Percentiles rank a stretch among this genome's conserved stretches.
Conservation (phyloP, 2,329 filamentous ascomycete genomes). For the Thelonectria rubi region DNA sequence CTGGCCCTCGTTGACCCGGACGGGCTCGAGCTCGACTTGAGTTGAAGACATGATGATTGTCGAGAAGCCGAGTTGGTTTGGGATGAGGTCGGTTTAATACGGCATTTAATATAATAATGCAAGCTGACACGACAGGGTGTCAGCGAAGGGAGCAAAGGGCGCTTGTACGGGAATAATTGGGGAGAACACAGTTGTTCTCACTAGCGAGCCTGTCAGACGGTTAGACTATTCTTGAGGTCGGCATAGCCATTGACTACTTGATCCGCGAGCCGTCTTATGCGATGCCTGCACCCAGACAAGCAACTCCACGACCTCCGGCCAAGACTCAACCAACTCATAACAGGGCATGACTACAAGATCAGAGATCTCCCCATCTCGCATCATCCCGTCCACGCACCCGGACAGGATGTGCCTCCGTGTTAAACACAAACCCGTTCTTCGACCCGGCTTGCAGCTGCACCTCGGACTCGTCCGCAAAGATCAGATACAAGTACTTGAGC, state of each 20-base stretch:
- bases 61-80: too few species aligned
- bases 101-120: not conserved
- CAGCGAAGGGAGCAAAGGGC: not conserved
- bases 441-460: conserved; percentile 59
- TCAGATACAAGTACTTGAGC: conserved; percentile 84
- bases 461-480: conserved; percentile 68
- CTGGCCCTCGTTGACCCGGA: not conserved
- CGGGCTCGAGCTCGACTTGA: conserved; percentile 11
- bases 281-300: too few species aligned
- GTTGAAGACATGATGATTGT: conserved; percentile 10
- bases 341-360: too few species aligned
- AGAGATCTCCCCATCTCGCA: too few species aligned
- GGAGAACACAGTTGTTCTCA: too few species aligned
- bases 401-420: conserved; percentile 60
- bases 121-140: not conserved
- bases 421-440: conserved; percentile 59
- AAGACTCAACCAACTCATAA: too few species aligned
- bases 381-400: conserved; percentile 28
- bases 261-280: too few species aligned
- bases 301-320: too few species aligned
- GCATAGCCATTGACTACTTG: too few species aligned
- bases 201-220: too few species aligned
- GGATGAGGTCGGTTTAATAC: not conserved
- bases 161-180: too few species aligned
- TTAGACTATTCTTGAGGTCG: too few species aligned